A percentile compares a stretch with the other conserved stretches of the same genome.
These are phyloP conservation scores for Strobilomyces echinocephalus DNA, from an alignment of 768 basidiomycete genomes.

Conservation along the genomic window DNA sequence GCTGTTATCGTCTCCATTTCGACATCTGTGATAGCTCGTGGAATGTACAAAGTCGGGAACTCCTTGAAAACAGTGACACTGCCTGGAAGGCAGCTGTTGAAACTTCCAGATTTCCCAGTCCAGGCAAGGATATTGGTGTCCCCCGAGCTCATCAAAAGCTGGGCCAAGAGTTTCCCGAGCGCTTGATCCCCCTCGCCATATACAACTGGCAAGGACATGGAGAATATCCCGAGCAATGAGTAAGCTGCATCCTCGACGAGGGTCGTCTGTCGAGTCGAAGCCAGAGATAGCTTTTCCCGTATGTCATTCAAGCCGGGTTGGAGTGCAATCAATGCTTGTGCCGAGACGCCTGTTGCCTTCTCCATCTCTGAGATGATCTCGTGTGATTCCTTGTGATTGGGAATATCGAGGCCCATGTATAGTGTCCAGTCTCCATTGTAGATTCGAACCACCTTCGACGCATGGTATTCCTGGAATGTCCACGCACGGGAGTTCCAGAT, in stretches of 20 bases:
- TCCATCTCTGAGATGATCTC: conserved; percentile 1
- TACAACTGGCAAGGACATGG: background rate
- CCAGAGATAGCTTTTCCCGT: background rate
- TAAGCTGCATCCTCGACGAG: background rate
- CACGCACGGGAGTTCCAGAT: background rate
- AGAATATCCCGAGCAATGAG: background rate
- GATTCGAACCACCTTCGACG: background rate
- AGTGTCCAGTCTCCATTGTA: background rate
- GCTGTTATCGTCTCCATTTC: background rate
- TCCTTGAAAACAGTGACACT: background rate
- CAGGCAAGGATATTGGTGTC: background rate
- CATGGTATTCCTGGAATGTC: no score
- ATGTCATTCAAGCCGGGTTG: background rate
- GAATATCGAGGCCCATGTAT: background rate
- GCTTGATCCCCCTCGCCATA: background rate
- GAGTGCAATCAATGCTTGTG: background rate
- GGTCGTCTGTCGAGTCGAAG: background rate
- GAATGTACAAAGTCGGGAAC: background rate
- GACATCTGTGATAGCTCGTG: background rate
- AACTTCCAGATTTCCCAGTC: background rate
- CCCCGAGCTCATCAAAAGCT: background rate
- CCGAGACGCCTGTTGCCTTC: background rate
- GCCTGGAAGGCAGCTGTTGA: background rate
- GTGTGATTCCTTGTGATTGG: conserved; percentile 1
- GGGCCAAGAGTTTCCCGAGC: background rate